Evolutionary conservation across 1,284 basidiomycete genomes (phyloP).

Genomic region (Rhodotorula sp.): DNA sequence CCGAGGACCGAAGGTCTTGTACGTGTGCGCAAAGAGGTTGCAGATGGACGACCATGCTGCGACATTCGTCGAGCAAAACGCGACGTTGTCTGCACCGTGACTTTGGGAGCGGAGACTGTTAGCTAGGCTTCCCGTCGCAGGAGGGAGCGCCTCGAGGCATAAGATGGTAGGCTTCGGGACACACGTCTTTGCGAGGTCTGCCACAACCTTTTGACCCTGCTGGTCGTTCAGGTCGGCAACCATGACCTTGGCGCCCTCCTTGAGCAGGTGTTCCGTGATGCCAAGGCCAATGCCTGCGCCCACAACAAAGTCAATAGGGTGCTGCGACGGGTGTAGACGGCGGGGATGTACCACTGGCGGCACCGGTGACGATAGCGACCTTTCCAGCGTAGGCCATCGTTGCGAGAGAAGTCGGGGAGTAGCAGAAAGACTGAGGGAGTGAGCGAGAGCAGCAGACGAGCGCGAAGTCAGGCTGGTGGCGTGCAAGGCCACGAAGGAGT

Average conservation of each 20-base stretch:
- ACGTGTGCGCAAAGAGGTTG: constrained; percentile 18
- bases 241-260: constrained; percentile 30
- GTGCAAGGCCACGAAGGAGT: no score
- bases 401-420: background rate
- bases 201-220: constrained; percentile 3
- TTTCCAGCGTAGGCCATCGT: constrained; percentile 14
- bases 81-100: constrained; percentile 5
- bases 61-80: constrained; percentile 31
- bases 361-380: constrained; percentile 29
- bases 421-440: no score
- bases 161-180: background rate
- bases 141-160: no score
- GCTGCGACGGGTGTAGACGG: no score
- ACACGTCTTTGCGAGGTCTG: constrained; percentile 11
- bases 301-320: background rate
- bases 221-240: constrained; percentile 30
- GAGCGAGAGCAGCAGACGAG: background rate
- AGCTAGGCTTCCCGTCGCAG: no score
- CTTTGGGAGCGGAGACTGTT: background rate
- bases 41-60: constrained; percentile 29
- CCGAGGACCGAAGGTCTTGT: constrained; percentile 19
- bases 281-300: constrained; percentile 36
- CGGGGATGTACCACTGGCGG: constrained; percentile 7
- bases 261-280: constrained; percentile 30
- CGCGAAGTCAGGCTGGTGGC: no score